Percentiles rank a stretch among this genome's conserved stretches.
phyloP scores from a whole-genome alignment of 306 rosid genomes.

The Carpinus fangiana region DNA sequence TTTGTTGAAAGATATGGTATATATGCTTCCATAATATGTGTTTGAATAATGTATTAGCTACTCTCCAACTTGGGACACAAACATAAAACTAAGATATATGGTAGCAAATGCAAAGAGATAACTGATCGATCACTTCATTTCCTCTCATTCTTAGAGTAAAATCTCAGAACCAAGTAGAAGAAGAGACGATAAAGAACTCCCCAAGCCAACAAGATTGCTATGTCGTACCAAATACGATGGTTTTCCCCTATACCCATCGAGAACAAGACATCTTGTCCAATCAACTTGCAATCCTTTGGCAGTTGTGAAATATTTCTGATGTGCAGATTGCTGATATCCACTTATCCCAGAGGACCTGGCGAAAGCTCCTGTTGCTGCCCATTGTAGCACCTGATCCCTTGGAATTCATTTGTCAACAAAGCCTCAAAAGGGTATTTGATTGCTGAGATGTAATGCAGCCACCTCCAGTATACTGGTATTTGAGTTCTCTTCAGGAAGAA shows the following conservation, averaged over 20 bases:
- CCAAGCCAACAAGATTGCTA: constrained; percentile 79
- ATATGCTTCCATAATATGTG: neutral
- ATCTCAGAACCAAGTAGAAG: constrained; percentile 85
- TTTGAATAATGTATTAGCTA: neutral
- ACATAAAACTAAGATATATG: neutral
- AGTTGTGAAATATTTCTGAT: neutral
- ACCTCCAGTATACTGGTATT: constrained; percentile 63
- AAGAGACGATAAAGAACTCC: constrained; percentile 77
- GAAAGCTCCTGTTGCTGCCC: constrained; percentile 57
- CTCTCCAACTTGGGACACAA: neutral
- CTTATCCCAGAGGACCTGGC: constrained; percentile 67
- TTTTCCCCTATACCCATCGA: constrained; percentile 51
- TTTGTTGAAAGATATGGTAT: neutral
- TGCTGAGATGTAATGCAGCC: constrained; percentile 89
- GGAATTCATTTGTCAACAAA: constrained; percentile 73
- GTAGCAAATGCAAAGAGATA: neutral
- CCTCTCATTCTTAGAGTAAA: constrained; percentile 85
- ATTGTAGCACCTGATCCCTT: constrained; percentile 51
- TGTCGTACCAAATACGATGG: constrained; percentile 53
- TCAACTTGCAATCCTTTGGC: constrained; percentile 35
- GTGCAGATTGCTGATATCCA: constrained; percentile 41
- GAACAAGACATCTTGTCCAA: constrained; percentile 67
- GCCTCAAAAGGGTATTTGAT: constrained; percentile 93
- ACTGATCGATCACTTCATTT: constrained; percentile 37
- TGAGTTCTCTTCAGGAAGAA: constrained; percentile 71